Conservation (phyloP, 2,329 filamentous ascomycete species). For the Fusarium compactum region DNA sequence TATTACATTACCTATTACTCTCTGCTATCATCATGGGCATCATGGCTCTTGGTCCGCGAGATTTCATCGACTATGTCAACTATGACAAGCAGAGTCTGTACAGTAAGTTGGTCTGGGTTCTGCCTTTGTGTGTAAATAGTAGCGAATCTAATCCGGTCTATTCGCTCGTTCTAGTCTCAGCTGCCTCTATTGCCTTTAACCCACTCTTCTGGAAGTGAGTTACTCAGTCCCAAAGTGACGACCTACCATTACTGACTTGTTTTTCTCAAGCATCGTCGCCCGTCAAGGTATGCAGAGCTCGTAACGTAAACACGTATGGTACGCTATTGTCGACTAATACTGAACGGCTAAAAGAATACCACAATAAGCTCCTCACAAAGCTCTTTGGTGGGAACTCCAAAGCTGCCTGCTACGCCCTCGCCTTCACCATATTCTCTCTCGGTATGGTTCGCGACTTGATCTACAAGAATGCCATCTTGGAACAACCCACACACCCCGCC, state of each 20-base stretch:
- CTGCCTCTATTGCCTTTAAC: slow-evolving; percentile 88
- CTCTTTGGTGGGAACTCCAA: slow-evolving; percentile 83
- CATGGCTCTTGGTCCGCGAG: slow-evolving; percentile 57
- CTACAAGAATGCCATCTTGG: slow-evolving; percentile 85
- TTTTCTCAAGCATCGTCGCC: slow-evolving; percentile 76
- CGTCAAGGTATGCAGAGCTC: slow-evolving; percentile 72
- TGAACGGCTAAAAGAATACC: slow-evolving; percentile 76
- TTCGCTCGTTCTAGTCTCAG: slow-evolving; percentile 73
- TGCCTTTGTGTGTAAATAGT: slow-evolving; percentile 1
- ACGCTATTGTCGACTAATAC: slow-evolving; percentile 26
- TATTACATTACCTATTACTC: slow-evolving; percentile 6
- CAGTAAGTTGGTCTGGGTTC: slow-evolving; percentile 61
- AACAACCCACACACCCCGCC: slow-evolving; percentile 79
- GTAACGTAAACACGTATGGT: neutral
- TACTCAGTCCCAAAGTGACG: slow-evolving; percentile 4
- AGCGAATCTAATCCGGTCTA: slow-evolving; percentile 28
- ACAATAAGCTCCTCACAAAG: slow-evolving; percentile 87
- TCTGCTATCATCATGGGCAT: slow-evolving; percentile 53
- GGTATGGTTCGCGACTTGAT: slow-evolving; percentile 89
- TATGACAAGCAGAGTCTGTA: slow-evolving; percentile 74
- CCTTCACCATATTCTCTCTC: slow-evolving; percentile 88
- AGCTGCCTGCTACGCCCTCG: slow-evolving; percentile 89
- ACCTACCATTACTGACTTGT: slow-evolving; percentile 50
- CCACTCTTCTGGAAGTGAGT: slow-evolving; percentile 99
- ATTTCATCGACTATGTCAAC: slow-evolving; percentile 74